Conservation (phyloP, 208 protist species). For the Leptomonas seymouri region DNA sequence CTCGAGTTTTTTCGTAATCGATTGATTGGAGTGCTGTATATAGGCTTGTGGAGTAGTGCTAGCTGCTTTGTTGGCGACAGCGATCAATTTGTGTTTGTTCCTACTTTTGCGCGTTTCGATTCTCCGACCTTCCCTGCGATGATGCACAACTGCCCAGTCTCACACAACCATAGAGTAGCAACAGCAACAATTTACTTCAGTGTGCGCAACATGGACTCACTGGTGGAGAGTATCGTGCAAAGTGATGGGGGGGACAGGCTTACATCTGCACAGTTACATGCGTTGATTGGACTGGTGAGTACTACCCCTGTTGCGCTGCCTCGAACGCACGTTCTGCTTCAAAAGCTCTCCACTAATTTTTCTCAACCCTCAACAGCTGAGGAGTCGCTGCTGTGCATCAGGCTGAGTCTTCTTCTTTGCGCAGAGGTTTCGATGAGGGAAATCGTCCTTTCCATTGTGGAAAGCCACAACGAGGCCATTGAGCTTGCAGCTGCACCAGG, state of each 20-base stretch:
- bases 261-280: conserved; percentile 28
- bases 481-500: conserved; percentile 7
- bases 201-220: conserved; percentile 14
- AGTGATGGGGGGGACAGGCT: conserved; percentile 18
- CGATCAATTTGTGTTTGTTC: neutral
- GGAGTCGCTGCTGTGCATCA: conserved; percentile 11
- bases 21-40: no score
- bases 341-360: conserved; percentile 19
- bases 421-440: conserved; percentile 3
- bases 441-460: conserved; percentile 10
- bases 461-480: conserved; percentile 12
- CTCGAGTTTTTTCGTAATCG: no score
- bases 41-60: no score
- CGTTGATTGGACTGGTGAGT: conserved; percentile 20
- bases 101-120: no score
- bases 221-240: conserved; percentile 28
- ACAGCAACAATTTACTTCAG: neutral
- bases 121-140: no score
- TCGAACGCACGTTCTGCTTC: conserved; percentile 15
- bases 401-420: conserved; percentile 25
- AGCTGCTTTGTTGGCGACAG: no score
- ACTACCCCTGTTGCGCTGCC: conserved; percentile 5
- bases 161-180: neutral
- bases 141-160: neutral
- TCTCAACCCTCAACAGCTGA: neutral